Percentiles rank a stretch among this genome's conserved stretches.
Evolutionary conservation across 106 monocot species (phyloP).

Genomic region (Vanilla planifolia): DNA sequence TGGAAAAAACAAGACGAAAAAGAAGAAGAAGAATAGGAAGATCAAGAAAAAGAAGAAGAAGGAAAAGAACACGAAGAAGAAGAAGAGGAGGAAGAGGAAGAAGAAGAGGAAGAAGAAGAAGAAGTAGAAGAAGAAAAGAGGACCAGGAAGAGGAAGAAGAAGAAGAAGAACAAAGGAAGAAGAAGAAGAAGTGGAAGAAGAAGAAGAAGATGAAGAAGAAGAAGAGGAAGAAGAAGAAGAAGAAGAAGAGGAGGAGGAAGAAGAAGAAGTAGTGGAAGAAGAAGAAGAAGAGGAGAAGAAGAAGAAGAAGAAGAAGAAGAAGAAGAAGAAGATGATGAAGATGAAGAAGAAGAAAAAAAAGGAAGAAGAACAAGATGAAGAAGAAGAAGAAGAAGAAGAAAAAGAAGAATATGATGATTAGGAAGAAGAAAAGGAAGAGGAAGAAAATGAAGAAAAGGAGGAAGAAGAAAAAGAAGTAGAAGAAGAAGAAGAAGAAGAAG

Average conservation of each 20-base stretch:
- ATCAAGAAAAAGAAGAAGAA: no score
- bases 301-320: neutral
- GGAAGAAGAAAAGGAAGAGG: no score
- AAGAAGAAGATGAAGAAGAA: neutral
- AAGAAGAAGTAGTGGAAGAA: neutral
- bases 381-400: neutral
- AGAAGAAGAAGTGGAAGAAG: neutral
- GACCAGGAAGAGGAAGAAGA: no score
- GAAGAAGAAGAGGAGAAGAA: neutral
- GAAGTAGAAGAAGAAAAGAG: no score
- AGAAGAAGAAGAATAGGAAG: no score
- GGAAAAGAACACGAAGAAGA: no score
- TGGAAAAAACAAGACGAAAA: no score
- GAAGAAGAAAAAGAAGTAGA: neutral
- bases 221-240: neutral
- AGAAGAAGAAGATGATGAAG: neutral
- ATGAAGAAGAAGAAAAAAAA: neutral
- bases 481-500: neutral
- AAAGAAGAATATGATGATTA: no score
- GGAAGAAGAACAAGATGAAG: neutral
- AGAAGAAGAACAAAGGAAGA: no score
- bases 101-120: neutral
- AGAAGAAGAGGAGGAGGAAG: neutral
- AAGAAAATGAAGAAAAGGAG: no score
- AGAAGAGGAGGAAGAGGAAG: neutral